Percentiles rank a stretch among this genome's conserved stretches.
Evolutionary conservation across 2,329 filamentous ascomycete species (phyloP).

Genomic region (Thermoascus crustaceus): DNA sequence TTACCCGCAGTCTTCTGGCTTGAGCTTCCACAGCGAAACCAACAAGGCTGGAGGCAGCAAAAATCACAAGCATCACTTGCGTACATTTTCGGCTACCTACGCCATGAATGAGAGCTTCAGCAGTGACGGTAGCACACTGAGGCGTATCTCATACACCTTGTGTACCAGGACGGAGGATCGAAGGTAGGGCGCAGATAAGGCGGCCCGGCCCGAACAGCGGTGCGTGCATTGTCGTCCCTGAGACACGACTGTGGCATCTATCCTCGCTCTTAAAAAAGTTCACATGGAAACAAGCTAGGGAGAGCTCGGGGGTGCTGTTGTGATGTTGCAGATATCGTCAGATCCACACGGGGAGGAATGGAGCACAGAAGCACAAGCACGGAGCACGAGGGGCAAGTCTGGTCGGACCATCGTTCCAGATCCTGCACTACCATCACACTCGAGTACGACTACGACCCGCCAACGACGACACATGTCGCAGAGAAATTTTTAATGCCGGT

Average conservation of each 20-base stretch:
- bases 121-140: background rate
- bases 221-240: background rate
- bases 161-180: background rate
- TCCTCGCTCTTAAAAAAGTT: too few relatives aligned
- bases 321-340: slow-evolving; percentile 1
- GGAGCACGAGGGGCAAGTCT: background rate
- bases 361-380: background rate
- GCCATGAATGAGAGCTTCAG: background rate
- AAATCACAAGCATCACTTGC: background rate
- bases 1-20: too few relatives aligned
- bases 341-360: background rate
- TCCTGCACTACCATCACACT: too few relatives aligned
- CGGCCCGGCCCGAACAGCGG: background rate
- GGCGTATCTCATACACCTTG: background rate
- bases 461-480: too few relatives aligned
- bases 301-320: background rate
- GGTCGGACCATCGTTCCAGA: slow-evolving; percentile 2
- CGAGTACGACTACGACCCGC: too few relatives aligned
- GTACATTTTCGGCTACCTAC: background rate
- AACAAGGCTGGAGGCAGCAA: too few relatives aligned
- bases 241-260: background rate
- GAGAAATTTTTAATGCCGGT: too few relatives aligned
- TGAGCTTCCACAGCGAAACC: too few relatives aligned
- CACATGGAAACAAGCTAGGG: too few relatives aligned
- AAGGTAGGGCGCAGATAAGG: background rate